phyloP scores from a whole-genome alignment of 768 basidiomycete species.

The Leucocoprinus leucothites region DNA sequence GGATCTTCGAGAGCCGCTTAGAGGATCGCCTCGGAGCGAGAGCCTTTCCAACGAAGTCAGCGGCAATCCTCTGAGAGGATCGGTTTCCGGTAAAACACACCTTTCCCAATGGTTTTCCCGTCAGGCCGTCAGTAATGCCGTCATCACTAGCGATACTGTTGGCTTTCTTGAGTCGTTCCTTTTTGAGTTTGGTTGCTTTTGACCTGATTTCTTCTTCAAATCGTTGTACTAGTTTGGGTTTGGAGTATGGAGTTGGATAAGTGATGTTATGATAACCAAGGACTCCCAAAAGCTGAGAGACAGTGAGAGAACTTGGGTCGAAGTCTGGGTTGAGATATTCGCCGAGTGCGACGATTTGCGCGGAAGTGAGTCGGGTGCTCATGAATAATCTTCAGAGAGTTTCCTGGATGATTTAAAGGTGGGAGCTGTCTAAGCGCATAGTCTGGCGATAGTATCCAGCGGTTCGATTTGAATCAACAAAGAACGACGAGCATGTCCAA shows the following conservation, averaged over 20 bases:
- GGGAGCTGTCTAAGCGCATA: slow-evolving; percentile 7
- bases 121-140: slow-evolving; percentile 80
- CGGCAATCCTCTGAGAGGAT: neutral
- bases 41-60: slow-evolving; percentile 12
- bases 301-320: slow-evolving; percentile 68
- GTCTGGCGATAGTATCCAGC: neutral
- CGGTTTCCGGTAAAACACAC: slow-evolving; percentile 25
- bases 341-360: slow-evolving; percentile 70
- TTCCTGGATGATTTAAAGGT: slow-evolving; percentile 2
- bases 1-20: slow-evolving; percentile 59
- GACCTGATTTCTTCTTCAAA: slow-evolving; percentile 77
- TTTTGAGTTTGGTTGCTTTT: slow-evolving; percentile 53
- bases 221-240: slow-evolving; percentile 70
- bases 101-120: slow-evolving; percentile 64
- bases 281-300: slow-evolving; percentile 78
- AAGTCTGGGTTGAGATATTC: slow-evolving; percentile 81
- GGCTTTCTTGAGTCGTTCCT: slow-evolving; percentile 60
- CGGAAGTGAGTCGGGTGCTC: slow-evolving; percentile 70
- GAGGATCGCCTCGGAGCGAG: slow-evolving; percentile 52
- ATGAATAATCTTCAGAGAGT: slow-evolving; percentile 31
- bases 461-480: slow-evolving; percentile 7
- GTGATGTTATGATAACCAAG: slow-evolving; percentile 73
- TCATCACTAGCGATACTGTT: slow-evolving; percentile 77
- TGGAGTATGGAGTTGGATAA: slow-evolving; percentile 73
- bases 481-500: neutral